Base-by-base conservation (phyloP, 768 basidiomycete species). In the Trametes villosa region DNA sequence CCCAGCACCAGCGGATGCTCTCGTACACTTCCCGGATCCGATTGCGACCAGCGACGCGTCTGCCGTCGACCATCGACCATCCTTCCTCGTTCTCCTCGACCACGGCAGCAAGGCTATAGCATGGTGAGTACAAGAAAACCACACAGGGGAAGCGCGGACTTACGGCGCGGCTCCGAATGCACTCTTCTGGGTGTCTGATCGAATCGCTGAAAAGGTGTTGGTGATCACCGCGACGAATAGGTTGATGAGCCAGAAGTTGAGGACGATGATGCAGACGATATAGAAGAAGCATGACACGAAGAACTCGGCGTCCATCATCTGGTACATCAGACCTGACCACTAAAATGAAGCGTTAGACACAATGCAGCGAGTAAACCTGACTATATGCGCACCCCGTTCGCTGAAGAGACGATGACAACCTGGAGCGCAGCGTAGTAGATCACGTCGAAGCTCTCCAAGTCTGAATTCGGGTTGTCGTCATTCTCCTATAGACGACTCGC, bases 181-280 rank as follows among this genome's bases (percentile, higher is more conserved):
- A 72, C 92, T 94, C 71, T 89, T 90, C 71, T 87, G 85, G 3
- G 96, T 97, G 68, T 93, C 88, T 4, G 85, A 81, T 34, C 93
- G 80, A 61, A 97, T 97, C 17, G 90, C 91, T 18, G 86, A 86
- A 72, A 98, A 98, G 0, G 92, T 92, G 68, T 94, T 91, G 29
- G 94, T 93, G 63, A 96, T 96, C n/a, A 97, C 94, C 18, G 96
- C 95, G 57, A 97, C 92, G 71, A 96, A 91, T 44, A 97, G 74
- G 71, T 95, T 94, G 79, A 96, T 88, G 59, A 96, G 80, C 92
- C 92, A 94, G 71, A 97, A 93, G 73, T 98, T 96, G 67, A 98
- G 81, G 24, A 97, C 83, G 64, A 98, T 77, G 61, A 98, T 78
- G 55, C 87, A 88, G 30, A 86, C 75, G 61, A 98, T 88, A 78